These are phyloP conservation scores for Globisporangium spinosum DNA, from an alignment of 352 stramenopile genomes.

Conservation along the genomic window DNA sequence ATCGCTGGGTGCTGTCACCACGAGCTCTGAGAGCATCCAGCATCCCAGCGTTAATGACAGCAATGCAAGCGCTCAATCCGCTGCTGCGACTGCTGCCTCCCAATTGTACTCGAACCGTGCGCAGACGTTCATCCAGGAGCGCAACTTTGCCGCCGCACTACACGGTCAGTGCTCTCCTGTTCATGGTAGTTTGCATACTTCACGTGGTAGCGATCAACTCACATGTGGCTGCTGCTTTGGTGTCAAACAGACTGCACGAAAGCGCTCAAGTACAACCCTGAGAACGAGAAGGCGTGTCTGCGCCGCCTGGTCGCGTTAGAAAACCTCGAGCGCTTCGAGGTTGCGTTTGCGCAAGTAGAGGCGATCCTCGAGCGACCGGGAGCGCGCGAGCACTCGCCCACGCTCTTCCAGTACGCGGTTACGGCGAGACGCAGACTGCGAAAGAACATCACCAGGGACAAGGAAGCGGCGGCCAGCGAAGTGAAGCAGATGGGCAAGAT, in stretches of 20 bases:
- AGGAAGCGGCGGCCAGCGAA: conserved; percentile 45
- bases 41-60: background rate
- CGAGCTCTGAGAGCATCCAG: background rate
- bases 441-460: conserved; percentile 53
- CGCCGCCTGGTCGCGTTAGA: conserved; percentile 61
- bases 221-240: background rate
- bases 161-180: conserved; percentile 28
- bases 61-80: background rate
- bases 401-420: conserved; percentile 59
- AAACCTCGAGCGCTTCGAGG: conserved; percentile 79
- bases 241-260: conserved; percentile 27
- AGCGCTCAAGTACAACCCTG: conserved; percentile 45
- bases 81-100: conserved; percentile 20
- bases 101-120: conserved; percentile 64
- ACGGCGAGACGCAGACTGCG: conserved; percentile 40
- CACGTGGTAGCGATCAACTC: background rate
- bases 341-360: conserved; percentile 44
- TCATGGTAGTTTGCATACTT: background rate
- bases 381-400: conserved; percentile 12
- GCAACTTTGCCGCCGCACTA: conserved; percentile 60
- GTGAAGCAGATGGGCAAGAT: conserved; percentile 62
- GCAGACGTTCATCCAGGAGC: conserved; percentile 69
- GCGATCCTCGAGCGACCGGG: conserved; percentile 31
- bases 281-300: conserved; percentile 65
- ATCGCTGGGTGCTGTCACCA: background rate